Base-by-base conservation (phyloP, 2,329 filamentous ascomycete genomes). In the Paraphaeosphaeria minitans region DNA sequence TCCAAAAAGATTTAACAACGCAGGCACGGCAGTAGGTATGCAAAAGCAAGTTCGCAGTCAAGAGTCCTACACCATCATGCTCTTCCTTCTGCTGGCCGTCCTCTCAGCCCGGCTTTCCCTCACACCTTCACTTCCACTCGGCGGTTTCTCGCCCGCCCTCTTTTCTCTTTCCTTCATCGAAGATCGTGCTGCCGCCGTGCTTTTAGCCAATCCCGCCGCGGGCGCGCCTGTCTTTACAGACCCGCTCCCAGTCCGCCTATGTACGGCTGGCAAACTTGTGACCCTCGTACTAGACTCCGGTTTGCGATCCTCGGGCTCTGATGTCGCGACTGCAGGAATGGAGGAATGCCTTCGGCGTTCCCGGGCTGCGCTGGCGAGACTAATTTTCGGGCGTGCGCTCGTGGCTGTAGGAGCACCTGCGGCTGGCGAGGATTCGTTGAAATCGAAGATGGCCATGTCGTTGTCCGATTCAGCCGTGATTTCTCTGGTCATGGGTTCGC, bases 51-150 rank as follows among this genome's bases (percentile, higher is more conserved):
- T 22, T 47, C n/a, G 46, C 24, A 35, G 21, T 49, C 47, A 53
- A 59, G 24, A 59, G 12, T 58, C 14, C 70, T 64, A 78, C 47
- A 80, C 58, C 75, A 80, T 72, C 78, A 79, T 79, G 62, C 77
- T 79, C 66, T 77, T 75, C 59, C 78, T 67, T 49, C 78, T 65
- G 62, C 72, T 74, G n/a, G 77, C 75, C 27, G 74, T 74, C 48
- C 77, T 67, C 48, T 78, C 77, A 6, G 67, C 68, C 51, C 72
- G 66, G 19, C 73, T 51, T 47, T 66, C 64, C 46, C 63, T 63
- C n/a, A 62, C 65, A 27, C 47, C 35, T 49, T 61, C 46, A 42
- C 62, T 66, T 1, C 31, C 56, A 51, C 57, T 61, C 4, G 55
- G 49, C 5, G 63, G 59, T 43, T 21, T 21, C 4, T n/a, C 19